Conservation (phyloP, 2,329 filamentous ascomycete genomes). For the Xylariales sp. region DNA sequence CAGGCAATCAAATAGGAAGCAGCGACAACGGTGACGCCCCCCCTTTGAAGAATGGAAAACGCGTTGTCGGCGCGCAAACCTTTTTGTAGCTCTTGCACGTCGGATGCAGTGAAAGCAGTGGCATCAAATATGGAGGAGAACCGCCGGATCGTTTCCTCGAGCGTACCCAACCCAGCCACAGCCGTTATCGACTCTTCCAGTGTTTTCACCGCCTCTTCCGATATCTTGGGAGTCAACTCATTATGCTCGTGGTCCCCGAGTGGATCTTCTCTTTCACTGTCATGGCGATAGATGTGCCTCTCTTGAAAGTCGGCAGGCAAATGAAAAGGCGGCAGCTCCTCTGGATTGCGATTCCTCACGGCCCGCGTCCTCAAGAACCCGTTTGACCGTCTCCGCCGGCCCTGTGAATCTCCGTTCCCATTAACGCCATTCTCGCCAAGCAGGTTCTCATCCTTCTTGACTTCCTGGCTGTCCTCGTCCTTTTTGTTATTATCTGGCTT, state of each 20-base stretch:
- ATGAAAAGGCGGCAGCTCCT: constrained; percentile 45
- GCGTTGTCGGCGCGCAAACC: not conserved
- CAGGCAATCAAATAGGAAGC: constrained; percentile 11
- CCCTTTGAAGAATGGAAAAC: constrained; percentile 9
- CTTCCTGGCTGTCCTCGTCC: constrained; percentile 9
- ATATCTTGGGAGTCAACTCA: too few relatives aligned
- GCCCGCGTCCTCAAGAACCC: constrained; percentile 18
- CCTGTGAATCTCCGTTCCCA: constrained; percentile 17
- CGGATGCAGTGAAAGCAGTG: constrained; percentile 12
- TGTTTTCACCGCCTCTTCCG: too few relatives aligned
- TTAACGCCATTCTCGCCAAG: constrained; percentile 17
- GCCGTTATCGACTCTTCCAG: too few relatives aligned
- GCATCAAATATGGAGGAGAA: too few relatives aligned
- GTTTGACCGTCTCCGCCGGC: constrained; percentile 19
- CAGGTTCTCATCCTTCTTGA: constrained; percentile 15
- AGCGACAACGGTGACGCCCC: constrained; percentile 11
- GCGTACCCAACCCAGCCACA: too few relatives aligned
- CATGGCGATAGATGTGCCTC: constrained; percentile 40
- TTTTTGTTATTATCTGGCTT: constrained; percentile 13
- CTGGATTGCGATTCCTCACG: constrained; percentile 26
- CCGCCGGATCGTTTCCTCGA: too few relatives aligned
- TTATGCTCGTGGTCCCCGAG: not conserved
- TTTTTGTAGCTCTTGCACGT: constrained; percentile 5
- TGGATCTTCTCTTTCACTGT: constrained; percentile 19
- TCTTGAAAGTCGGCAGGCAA: constrained; percentile 55